These are phyloP conservation scores for Aspergillus aculeatus DNA, from an alignment of 2,329 filamentous ascomycete genomes.

Conservation along the genomic window DNA sequence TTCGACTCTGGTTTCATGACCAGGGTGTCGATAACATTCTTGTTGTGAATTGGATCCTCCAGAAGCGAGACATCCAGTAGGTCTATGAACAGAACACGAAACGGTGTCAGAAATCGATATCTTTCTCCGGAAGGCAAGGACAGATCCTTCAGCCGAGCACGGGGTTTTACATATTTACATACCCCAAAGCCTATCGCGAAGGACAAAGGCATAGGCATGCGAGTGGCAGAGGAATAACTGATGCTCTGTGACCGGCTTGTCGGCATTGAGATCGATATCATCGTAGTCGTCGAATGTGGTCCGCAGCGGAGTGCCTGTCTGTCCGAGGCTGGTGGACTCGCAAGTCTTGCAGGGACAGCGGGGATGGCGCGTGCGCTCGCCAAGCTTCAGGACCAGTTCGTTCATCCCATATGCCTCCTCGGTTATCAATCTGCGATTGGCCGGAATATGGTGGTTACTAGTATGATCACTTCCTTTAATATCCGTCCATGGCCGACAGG, in stretches of 20 bases:
- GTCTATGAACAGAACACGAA: background rate
- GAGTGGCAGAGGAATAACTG: slow-evolving; percentile 1
- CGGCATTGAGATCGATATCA: background rate
- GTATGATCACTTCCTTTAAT: background rate
- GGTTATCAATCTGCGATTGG: background rate
- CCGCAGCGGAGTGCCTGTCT: background rate
- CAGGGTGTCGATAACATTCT: background rate
- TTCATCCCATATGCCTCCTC: background rate
- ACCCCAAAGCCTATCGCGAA: background rate
- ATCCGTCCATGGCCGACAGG: background rate
- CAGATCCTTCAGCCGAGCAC: no score
- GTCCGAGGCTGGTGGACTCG: background rate
- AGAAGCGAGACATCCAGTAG: background rate
- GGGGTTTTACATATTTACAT: no score
- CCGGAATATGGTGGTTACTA: background rate
- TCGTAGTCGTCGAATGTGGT: background rate
- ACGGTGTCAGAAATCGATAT: no score
- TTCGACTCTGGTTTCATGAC: background rate
- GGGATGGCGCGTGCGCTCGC: background rate
- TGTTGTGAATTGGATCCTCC: background rate
- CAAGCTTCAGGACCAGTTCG: background rate
- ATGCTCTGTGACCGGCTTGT: background rate
- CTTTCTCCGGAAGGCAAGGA: no score
- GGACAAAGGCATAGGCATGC: slow-evolving; percentile 3
- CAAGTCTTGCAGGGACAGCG: background rate